Evolutionary conservation across 2,329 filamentous ascomycete species (phyloP).

Genomic region (Pseudofabraea citricarpa): DNA sequence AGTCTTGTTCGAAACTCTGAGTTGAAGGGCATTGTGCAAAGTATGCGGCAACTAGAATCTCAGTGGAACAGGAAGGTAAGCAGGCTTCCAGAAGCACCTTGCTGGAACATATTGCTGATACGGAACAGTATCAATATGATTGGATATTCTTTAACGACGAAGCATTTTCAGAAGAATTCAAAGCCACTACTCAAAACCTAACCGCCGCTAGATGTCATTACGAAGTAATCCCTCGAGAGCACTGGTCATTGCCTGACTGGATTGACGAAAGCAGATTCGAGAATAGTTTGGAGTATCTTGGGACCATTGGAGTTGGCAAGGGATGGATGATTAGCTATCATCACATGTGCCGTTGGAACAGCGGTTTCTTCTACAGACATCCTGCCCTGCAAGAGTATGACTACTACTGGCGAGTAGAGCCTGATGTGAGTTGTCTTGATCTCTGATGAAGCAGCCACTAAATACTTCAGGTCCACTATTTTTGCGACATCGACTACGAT

Average conservation of each 20-base stretch:
- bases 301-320: constrained; percentile 90
- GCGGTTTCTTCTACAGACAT: constrained; percentile 76
- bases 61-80: constrained; percentile 64
- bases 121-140: constrained; percentile 63
- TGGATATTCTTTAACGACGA: constrained; percentile 87
- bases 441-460: constrained; percentile 8
- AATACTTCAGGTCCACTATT: constrained; percentile 44
- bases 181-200: constrained; percentile 57
- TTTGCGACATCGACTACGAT: constrained; percentile 69
- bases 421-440: constrained; percentile 39
- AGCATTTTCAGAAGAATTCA: constrained; percentile 75
- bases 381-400: constrained; percentile 58
- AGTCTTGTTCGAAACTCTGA: constrained; percentile 71
- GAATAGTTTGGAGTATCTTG: constrained; percentile 88
- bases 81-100: background rate
- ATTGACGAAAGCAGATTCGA: constrained; percentile 91
- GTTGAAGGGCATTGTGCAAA: constrained; percentile 59
- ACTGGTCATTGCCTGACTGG: constrained; percentile 93
- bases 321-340: constrained; percentile 94
- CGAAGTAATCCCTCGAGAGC: constrained; percentile 73
- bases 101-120: background rate
- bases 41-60: constrained; percentile 67
- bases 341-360: constrained; percentile 97
- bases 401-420: constrained; percentile 58
- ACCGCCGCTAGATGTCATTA: constrained; percentile 70